Evolutionary conservation across 2,329 filamentous ascomycete species (phyloP), one percentile per base, ranked within the genome.

Genomic region (Chaetothyriales sp.): DNA sequence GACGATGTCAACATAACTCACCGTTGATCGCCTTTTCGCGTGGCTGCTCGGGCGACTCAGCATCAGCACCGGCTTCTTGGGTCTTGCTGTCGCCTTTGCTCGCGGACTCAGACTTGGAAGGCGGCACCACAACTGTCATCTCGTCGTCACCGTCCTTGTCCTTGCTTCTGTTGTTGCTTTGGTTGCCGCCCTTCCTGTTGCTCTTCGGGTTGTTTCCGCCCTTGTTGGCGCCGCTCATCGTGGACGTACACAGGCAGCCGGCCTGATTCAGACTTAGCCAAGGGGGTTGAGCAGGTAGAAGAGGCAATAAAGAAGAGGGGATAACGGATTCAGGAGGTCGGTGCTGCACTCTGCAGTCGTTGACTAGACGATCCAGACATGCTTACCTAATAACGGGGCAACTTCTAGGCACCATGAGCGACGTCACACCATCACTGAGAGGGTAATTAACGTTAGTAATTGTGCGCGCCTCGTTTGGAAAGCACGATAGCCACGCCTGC

Each of bases 71-170:
- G 83, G 86, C 74, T 65, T 89, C 84, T 53, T 73, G 73, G 63
- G 83, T 79, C 58, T 78, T 73, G 28, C 71, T 68, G 50, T 73
- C 68, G 55, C 75, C 73, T 59, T 72, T 72, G 52, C 80, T 75
- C 52, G 76, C 68, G 69, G 79, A 73, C 55, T 74, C 70, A 62
- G 72, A 71, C 73, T 86, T 86, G 57, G 81, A 78, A 52, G 81
- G 82, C 50, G 84, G 83, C 44, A 87, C 82, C 61, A 88, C 83
- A 57, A 87, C 83, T 48, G 83, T 87, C 82, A 87, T 87, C 72
- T 86, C 83, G 61, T 73, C 81, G 60, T 85, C 83, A 62, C 76
- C 81, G 63, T 87, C 80, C 71, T 82, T 83, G 61, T 75, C 76
- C 70, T 81, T 83, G 62, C 72, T 68, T 60, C 65, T 70, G 71